Base-by-base conservation (phyloP, 352 stramenopile species). In the Peronospora farinosa region DNA sequence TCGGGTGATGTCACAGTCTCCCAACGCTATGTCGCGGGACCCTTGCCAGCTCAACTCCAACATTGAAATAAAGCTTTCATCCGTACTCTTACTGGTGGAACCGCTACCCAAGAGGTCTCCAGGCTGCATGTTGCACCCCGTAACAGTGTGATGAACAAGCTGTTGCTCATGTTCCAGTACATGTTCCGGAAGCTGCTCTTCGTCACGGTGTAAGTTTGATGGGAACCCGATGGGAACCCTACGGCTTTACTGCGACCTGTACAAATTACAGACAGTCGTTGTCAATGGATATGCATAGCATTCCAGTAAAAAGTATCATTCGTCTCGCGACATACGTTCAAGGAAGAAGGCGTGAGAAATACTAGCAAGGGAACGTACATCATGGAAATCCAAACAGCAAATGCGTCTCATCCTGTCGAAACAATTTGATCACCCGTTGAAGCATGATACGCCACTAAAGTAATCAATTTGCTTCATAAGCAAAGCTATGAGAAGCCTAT, bases 101-200 rank as follows among this genome's bases (percentile, higher is more conserved):
- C 95, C 95, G 45, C 80, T 97, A 33, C 78, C 95, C 15, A 98
- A 65, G 42, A 98, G 65, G 63, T 98, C 95, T 16, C 95, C 95
- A 17, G 93, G 74, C 47, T 89, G 81, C 88, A 98, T 97, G 53
- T 96, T 92, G 76, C 93, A 98, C n/a, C 96, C 96, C 28, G 93
- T 97, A 21, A 98, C 84, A 13, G 91, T 96, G 78, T 98, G 96
- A 72, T 98, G 96, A 40, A 96, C 92, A 47, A 98, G 72, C 69
- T 97, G 88, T 72, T 98, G 95, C 66, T 96, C 54, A 95, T 95
- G 61, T 95, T 98, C 95, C 95, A 98, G 73, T 98, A 98, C 73
- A 98, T 86, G 76, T 98, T 87, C 46, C 71, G 79, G 52, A 98
- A 95, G 83, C 98, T 98, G 65, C 88, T 97, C 38, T 73, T 80